A percentile compares a stretch with the other conserved stretches of the same genome.
Evolutionary conservation across 306 rosid species (phyloP).

Genomic region (Quercus alba): DNA sequence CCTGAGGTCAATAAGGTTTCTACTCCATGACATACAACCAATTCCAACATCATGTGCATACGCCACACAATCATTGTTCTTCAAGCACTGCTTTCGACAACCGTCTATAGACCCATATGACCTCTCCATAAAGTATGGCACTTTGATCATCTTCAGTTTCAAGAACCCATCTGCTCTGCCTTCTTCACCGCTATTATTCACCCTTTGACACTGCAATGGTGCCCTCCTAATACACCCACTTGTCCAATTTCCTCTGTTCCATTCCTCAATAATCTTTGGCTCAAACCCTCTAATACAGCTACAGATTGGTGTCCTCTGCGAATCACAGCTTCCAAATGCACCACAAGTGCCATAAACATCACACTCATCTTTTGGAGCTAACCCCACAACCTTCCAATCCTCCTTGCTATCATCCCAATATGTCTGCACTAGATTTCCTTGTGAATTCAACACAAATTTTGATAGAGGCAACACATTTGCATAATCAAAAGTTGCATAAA

Average conservation of each 20-base stretch:
- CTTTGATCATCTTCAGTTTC: slow-evolving; percentile 24
- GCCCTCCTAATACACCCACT: slow-evolving; percentile 17
- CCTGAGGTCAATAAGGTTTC: not conserved
- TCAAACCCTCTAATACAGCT: slow-evolving; percentile 27
- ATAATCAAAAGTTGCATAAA: not conserved
- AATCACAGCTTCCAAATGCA: slow-evolving; percentile 9
- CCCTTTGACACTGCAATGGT: slow-evolving; percentile 21
- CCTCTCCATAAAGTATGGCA: slow-evolving; percentile 24
- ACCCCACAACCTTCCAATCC: not conserved
- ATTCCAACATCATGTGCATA: slow-evolving; percentile 31
- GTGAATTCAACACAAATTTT: not conserved
- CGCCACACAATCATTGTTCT: slow-evolving; percentile 32
- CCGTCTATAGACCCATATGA: slow-evolving; percentile 11
- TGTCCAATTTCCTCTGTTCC: slow-evolving; percentile 8
- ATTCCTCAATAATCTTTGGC: slow-evolving; percentile 4
- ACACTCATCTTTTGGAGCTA: slow-evolving; percentile 5
- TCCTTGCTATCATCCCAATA: not conserved
- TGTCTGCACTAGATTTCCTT: slow-evolving; percentile 9
- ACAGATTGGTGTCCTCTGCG: not conserved
- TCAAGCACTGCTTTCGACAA: slow-evolving; percentile 22
- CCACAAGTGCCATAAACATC: slow-evolving; percentile 30
- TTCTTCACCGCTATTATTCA: not conserved
- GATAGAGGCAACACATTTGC: not conserved
- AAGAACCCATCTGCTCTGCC: slow-evolving; percentile 23
- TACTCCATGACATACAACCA: not conserved